phyloP scores from a whole-genome alignment of 176 grass and related monocot genomes.

The Oryza rufipogon region DNA sequence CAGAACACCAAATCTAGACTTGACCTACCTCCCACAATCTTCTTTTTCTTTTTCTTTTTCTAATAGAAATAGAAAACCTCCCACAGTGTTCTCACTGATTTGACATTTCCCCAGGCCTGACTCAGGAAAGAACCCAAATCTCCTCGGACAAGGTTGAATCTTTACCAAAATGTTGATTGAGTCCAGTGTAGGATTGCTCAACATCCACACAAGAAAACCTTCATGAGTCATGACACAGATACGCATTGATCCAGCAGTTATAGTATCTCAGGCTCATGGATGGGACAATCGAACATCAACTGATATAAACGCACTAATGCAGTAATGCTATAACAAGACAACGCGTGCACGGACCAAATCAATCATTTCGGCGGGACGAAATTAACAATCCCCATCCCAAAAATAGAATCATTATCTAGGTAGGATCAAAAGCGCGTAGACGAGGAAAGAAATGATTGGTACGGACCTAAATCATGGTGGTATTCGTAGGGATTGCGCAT shows the following conservation, averaged over 20 bases:
- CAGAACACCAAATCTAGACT: not conserved
- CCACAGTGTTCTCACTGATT: not conserved
- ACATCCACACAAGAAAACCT: not conserved
- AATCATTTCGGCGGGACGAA: not conserved
- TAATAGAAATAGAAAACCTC: no score
- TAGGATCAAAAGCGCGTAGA: not conserved
- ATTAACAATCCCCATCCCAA: not conserved
- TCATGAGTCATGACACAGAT: not conserved
- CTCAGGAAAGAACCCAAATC: not conserved
- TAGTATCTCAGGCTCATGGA: not conserved
- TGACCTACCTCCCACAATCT: not conserved
- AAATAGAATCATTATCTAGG: slow-evolving; percentile 10
- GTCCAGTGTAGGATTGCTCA: not conserved
- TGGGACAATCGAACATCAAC: slow-evolving; percentile 2
- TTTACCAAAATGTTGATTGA: not conserved
- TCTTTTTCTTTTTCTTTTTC: no score
- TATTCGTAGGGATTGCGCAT: slow-evolving; percentile 92
- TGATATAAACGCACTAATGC: not conserved
- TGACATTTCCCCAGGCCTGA: not conserved
- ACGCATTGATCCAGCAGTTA: no score
- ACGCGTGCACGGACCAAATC: not conserved
- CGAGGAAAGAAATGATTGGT: not conserved
- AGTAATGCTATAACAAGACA: not conserved
- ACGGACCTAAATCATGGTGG: slow-evolving; percentile 76
- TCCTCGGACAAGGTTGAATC: not conserved